Conservation (phyloP, 345 rosid genomes). For the Pistacia vera region DNA sequence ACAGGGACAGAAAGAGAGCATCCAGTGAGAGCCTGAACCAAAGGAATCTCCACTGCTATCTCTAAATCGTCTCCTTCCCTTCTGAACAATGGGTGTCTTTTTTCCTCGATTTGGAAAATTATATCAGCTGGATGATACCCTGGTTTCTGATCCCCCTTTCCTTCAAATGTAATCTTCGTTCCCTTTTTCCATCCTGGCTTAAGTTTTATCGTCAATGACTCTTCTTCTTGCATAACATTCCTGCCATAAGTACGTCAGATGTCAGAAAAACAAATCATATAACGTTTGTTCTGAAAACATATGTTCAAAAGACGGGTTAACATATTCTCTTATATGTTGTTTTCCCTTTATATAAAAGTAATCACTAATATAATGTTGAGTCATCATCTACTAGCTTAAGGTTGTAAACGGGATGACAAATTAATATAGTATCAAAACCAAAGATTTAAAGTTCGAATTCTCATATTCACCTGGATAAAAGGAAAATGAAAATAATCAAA, state of each 20-base stretch:
- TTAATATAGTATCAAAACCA: too few species aligned
- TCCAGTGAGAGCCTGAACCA: slow-evolving; percentile 78
- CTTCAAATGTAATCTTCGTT: slow-evolving; percentile 81
- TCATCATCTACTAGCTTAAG: too few species aligned
- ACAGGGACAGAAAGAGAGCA: slow-evolving; percentile 71
- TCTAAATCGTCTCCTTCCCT: slow-evolving; percentile 70
- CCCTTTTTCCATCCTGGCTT: slow-evolving; percentile 95
- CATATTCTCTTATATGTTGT: too few species aligned
- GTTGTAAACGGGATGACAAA: too few species aligned
- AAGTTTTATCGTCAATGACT: slow-evolving; percentile 57
- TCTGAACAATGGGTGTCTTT: slow-evolving; percentile 60
- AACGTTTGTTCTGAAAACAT: too few species aligned
- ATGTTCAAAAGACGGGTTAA: too few species aligned
- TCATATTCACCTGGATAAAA: too few species aligned
- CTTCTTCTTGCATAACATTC: slow-evolving; percentile 61
- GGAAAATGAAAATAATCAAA: too few species aligned
- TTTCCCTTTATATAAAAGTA: too few species aligned
- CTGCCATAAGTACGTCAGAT: slow-evolving; percentile 31
- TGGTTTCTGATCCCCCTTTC: slow-evolving; percentile 80
- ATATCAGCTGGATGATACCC: slow-evolving; percentile 76
- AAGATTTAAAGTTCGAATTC: too few species aligned
- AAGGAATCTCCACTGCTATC: slow-evolving; percentile 66
- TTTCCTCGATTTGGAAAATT: slow-evolving; percentile 59
- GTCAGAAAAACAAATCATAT: neutral
- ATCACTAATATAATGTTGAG: too few species aligned